A percentile compares a stretch with the other conserved stretches of the same genome.
Conservation (phyloP, 2,329 filamentous ascomycete genomes). For the Trichoderma hamatum region DNA sequence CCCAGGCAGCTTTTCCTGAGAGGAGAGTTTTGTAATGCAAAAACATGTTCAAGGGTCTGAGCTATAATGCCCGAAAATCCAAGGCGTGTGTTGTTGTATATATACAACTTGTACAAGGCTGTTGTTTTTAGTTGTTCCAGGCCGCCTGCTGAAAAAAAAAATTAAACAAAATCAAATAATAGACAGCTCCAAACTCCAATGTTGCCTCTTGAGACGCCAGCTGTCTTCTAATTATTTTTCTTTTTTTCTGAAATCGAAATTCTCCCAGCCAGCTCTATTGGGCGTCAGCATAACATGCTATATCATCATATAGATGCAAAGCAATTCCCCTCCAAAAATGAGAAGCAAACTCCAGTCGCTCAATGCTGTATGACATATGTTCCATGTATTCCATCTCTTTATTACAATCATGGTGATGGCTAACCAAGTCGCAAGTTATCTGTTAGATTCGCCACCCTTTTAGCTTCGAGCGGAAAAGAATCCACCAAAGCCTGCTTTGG, state of each 20-base stretch:
- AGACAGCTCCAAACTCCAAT: slow-evolving; percentile 12
- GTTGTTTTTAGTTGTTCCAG: background rate
- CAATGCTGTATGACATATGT: slow-evolving; percentile 38
- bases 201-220: background rate
- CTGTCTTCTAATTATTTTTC: background rate
- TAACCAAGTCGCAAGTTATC: background rate
- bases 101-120: slow-evolving; percentile 6
- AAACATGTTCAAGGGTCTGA: background rate
- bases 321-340: slow-evolving; percentile 31
- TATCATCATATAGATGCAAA: slow-evolving; percentile 29
- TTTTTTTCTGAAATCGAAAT: background rate
- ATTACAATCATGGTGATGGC: background rate
- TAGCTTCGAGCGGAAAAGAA: slow-evolving; percentile 16
- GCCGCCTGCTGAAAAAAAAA: background rate
- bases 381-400: slow-evolving; percentile 15
- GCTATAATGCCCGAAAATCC: background rate
- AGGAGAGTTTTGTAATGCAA: slow-evolving; percentile 5
- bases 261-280: background rate
- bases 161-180: background rate
- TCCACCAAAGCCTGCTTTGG: slow-evolving; percentile 45
- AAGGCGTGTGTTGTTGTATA: background rate
- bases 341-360: slow-evolving; percentile 44
- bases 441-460: background rate
- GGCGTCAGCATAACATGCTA: slow-evolving; percentile 20
- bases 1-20: slow-evolving; percentile 2